Evolutionary conservation across 1,139 yeast species (phyloP).

Genomic region (Taphrina populina): DNA sequence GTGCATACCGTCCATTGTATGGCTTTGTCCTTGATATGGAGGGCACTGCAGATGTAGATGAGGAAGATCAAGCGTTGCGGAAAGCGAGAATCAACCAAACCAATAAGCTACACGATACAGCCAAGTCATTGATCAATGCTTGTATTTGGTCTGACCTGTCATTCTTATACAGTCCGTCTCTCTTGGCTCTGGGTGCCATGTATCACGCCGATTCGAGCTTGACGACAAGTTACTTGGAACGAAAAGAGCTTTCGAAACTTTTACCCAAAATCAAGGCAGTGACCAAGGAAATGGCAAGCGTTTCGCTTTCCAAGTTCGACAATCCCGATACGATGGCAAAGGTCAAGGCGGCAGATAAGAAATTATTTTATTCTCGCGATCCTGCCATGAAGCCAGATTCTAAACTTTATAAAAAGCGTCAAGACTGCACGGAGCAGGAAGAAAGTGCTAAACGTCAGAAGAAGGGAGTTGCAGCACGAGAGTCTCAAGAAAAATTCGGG

Average conservation of each 20-base stretch:
- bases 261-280: neutral
- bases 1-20: slow-evolving; percentile 80
- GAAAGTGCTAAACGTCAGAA: neutral
- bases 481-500: slow-evolving; percentile 12
- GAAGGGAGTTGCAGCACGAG: slow-evolving; percentile 19
- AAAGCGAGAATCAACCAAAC: slow-evolving; percentile 35
- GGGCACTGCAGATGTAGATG: slow-evolving; percentile 50
- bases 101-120: slow-evolving; percentile 58
- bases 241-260: slow-evolving; percentile 1
- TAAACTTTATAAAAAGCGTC: slow-evolving; percentile 29
- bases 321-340: slow-evolving; percentile 39
- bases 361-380: slow-evolving; percentile 42
- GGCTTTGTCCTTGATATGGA: slow-evolving; percentile 92
- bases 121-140: slow-evolving; percentile 59
- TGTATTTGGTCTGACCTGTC: slow-evolving; percentile 70
- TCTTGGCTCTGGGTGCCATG: slow-evolving; percentile 84
- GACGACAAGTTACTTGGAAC: slow-evolving; percentile 61
- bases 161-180: slow-evolving; percentile 87
- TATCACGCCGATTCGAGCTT: slow-evolving; percentile 64
- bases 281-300: neutral
- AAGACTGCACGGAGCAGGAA: slow-evolving; percentile 9
- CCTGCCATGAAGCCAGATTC: slow-evolving; percentile 36
- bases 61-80: slow-evolving; percentile 14
- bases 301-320: slow-evolving; percentile 50
- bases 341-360: slow-evolving; percentile 44